phyloP scores from a whole-genome alignment of 169 alveolate species.

The Babesia bovis region DNA sequence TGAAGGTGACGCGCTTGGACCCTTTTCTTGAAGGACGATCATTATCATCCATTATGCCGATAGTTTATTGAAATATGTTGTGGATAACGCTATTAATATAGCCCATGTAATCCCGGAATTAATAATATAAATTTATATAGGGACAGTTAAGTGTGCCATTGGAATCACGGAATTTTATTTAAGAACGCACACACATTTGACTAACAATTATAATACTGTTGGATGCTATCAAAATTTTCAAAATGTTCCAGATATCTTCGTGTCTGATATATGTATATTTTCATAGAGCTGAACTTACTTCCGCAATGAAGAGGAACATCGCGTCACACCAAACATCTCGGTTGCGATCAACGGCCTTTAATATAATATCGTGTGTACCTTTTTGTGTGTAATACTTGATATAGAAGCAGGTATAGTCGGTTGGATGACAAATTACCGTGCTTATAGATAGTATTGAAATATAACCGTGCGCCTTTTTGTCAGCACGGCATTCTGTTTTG shows the following conservation, averaged over 20 bases:
- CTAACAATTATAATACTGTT: neutral
- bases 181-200: neutral
- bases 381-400: constrained; percentile 72
- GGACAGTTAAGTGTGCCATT: too few species aligned
- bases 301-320: constrained; percentile 70
- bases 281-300: constrained; percentile 3
- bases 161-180: too few species aligned
- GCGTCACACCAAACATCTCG: constrained; percentile 85
- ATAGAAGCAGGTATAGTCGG: constrained; percentile 66
- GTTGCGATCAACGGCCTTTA: constrained; percentile 76
- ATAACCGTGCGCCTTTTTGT: constrained; percentile 24
- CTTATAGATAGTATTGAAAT: constrained; percentile 45
- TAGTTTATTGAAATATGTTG: too few species aligned
- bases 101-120: too few species aligned
- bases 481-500: constrained; percentile 48
- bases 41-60: constrained; percentile 12
- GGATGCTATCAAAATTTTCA: constrained; percentile 33
- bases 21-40: neutral
- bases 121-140: too few species aligned
- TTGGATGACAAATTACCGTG: constrained; percentile 60
- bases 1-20: constrained; percentile 44
- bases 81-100: too few species aligned
- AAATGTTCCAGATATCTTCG: constrained; percentile 59
- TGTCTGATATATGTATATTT: constrained; percentile 5
- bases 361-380: constrained; percentile 76